phyloP scores from a whole-genome alignment of 2,329 filamentous ascomycete species.

The Alternaria triticimaculans region DNA sequence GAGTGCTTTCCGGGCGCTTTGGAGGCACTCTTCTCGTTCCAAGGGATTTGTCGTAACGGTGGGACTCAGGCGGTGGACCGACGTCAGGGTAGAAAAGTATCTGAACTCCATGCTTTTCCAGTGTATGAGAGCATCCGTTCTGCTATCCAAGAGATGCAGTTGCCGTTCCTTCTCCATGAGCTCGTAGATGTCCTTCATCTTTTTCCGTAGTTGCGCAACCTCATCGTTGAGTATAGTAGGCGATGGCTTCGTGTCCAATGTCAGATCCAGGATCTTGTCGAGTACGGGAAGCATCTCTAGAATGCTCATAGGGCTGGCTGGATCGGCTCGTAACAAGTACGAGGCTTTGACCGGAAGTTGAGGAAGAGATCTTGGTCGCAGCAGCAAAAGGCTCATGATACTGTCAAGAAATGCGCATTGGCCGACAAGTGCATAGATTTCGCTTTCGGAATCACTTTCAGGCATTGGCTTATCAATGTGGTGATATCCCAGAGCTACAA shows the following conservation, averaged over 20 bases:
- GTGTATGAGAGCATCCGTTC: constrained; percentile 33
- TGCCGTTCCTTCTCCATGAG: constrained; percentile 33
- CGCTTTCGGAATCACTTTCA: constrained; percentile 29
- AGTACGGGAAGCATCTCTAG: constrained; percentile 40
- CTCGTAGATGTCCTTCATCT: constrained; percentile 31
- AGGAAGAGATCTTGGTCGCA: constrained; percentile 40
- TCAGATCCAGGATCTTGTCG: constrained; percentile 35
- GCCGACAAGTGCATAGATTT: constrained; percentile 37
- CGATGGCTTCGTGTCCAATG: constrained; percentile 25
- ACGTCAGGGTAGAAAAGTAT: constrained; percentile 41
- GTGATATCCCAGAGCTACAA: constrained; percentile 42
- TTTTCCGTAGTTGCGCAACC: constrained; percentile 25
- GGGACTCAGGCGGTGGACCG: constrained; percentile 41
- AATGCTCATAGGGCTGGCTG: constrained; percentile 33
- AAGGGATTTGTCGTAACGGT: constrained; percentile 33
- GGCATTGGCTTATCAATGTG: constrained; percentile 22
- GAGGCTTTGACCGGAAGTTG: constrained; percentile 32
- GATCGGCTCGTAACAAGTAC: constrained; percentile 30
- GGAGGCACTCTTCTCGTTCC: constrained; percentile 42
- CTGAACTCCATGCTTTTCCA: constrained; percentile 45
- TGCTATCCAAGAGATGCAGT: constrained; percentile 22
- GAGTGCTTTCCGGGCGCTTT: constrained; percentile 41
- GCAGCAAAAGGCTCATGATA: constrained; percentile 37
- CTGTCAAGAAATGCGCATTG: constrained; percentile 44
- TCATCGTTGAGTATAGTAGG: constrained; percentile 24